Evolutionary conservation across 1,139 yeast genomes (phyloP).

Genomic region (Hyphopichia burtonii): DNA sequence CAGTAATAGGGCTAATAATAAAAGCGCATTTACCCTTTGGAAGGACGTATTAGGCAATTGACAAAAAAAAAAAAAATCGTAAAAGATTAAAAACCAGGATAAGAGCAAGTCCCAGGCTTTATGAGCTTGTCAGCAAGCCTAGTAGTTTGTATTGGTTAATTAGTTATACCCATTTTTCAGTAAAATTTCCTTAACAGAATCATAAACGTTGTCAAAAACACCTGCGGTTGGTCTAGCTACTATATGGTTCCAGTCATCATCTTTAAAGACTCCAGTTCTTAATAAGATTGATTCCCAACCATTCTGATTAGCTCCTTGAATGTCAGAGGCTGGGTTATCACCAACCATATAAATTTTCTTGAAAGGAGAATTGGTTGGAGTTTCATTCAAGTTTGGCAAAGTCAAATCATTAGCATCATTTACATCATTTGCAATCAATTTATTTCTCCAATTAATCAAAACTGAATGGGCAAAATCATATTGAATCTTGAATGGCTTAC

Average conservation of each 20-base stretch:
- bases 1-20: no score
- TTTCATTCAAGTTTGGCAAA: slow-evolving; percentile 36
- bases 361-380: slow-evolving; percentile 45
- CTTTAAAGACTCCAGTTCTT: slow-evolving; percentile 82
- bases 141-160: no score
- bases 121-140: no score
- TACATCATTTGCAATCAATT: slow-evolving; percentile 22
- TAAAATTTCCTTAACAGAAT: slow-evolving; percentile 39
- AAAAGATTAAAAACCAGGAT: no score
- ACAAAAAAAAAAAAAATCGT: no score
- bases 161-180: slow-evolving; percentile 11
- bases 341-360: slow-evolving; percentile 85
- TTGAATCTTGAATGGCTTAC: slow-evolving; percentile 81
- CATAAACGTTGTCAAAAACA: slow-evolving; percentile 47
- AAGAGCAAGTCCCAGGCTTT: no score
- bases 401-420: slow-evolving; percentile 17
- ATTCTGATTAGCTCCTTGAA: slow-evolving; percentile 78
- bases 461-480: slow-evolving; percentile 83
- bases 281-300: slow-evolving; percentile 90
- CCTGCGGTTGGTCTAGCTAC: slow-evolving; percentile 48
- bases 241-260: slow-evolving; percentile 52
- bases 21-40: no score
- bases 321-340: slow-evolving; percentile 92
- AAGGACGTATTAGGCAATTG: no score
- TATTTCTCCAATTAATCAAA: slow-evolving; percentile 57